Conservation (phyloP, 2,329 filamentous ascomycete species). For the Ophiostoma novo-ulmi region DNA sequence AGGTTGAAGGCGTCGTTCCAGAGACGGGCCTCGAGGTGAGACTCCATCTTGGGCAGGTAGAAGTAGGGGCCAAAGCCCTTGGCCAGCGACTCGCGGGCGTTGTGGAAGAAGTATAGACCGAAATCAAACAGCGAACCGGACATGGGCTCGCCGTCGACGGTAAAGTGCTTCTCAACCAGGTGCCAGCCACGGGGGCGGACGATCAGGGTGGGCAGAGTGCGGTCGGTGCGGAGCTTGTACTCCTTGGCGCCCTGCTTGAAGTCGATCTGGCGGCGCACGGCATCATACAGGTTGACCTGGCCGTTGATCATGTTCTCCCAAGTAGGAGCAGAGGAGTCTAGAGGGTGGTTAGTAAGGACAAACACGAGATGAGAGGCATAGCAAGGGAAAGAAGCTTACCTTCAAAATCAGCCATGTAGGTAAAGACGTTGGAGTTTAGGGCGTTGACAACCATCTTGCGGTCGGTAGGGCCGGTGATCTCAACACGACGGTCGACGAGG, state of each 20-base stretch:
- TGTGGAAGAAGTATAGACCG: conserved; percentile 98
- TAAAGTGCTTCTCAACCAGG: conserved; percentile 96
- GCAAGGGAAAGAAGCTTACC: conserved; percentile 49
- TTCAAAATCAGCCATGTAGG: conserved; percentile 99
- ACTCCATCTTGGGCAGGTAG: conserved; percentile 97
- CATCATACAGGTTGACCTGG: conserved; percentile 96
- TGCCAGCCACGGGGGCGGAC: conserved; percentile 96
- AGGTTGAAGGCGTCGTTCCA: conserved; percentile 99
- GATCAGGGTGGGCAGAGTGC: conserved; percentile 79
- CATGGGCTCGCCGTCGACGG: conserved; percentile 89
- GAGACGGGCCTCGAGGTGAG: conserved; percentile 89
- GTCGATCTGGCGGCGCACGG: conserved; percentile 86
- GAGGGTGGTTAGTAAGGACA: conserved; percentile 36
- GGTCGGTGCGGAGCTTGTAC: conserved; percentile 94
- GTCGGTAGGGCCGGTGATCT: conserved; percentile 96
- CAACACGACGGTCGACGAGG: conserved; percentile 84
- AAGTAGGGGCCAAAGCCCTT: conserved; percentile 90
- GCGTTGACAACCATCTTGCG: conserved; percentile 99
- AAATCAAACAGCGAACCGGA: conserved; percentile 94
- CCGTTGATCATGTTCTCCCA: conserved; percentile 99
- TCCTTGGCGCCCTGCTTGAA: conserved; percentile 94
- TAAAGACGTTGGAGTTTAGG: conserved; percentile 92
- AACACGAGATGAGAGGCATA: no score
- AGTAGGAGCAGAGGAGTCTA: conserved; percentile 84
- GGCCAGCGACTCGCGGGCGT: conserved; percentile 80